These are phyloP conservation scores for Nemophila menziesii DNA, from an alignment of 257 asterid species.

Conservation along the genomic window DNA sequence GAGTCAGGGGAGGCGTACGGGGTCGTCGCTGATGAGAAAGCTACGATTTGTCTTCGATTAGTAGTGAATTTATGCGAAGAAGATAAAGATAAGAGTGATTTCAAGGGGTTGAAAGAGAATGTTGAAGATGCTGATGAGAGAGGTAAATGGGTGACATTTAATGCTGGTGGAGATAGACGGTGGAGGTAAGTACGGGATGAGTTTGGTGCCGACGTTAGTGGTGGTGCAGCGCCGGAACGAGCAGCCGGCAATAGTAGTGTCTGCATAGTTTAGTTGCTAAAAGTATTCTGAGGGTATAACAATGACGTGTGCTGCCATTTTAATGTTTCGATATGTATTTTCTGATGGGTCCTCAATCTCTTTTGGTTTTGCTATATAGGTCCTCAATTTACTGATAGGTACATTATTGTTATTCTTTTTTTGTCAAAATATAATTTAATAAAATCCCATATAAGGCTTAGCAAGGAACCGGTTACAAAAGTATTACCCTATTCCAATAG, in stretches of 20 bases:
- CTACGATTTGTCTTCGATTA: conserved; percentile 18
- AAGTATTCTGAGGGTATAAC: background rate
- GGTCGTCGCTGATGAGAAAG: conserved; percentile 37
- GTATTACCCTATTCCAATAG: too few species aligned
- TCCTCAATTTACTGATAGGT: too few species aligned
- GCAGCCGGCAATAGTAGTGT: conserved; percentile 68
- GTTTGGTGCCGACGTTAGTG: conserved; percentile 14
- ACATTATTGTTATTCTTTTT: too few species aligned
- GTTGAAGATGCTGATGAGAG: conserved; percentile 18
- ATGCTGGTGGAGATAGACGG: conserved; percentile 17
- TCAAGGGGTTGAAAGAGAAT: conserved; percentile 29
- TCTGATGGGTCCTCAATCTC: too few species aligned
- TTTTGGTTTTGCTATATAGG: too few species aligned
- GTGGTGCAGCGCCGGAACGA: conserved; percentile 47
- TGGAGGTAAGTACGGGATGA: conserved; percentile 3
- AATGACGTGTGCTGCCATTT: too few species aligned
- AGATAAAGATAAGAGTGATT: conserved; percentile 17
- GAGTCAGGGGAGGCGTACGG: conserved; percentile 47
- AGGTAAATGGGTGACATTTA: background rate
- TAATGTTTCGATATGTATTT: too few species aligned
- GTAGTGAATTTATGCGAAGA: conserved; percentile 24
- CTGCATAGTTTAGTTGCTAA: conserved; percentile 40
- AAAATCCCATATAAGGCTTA: too few species aligned
- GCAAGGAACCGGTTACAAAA: too few species aligned
- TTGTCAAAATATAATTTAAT: too few species aligned